phyloP scores from a whole-genome alignment of 306 rosid genomes.

The Rubus parviflorus region DNA sequence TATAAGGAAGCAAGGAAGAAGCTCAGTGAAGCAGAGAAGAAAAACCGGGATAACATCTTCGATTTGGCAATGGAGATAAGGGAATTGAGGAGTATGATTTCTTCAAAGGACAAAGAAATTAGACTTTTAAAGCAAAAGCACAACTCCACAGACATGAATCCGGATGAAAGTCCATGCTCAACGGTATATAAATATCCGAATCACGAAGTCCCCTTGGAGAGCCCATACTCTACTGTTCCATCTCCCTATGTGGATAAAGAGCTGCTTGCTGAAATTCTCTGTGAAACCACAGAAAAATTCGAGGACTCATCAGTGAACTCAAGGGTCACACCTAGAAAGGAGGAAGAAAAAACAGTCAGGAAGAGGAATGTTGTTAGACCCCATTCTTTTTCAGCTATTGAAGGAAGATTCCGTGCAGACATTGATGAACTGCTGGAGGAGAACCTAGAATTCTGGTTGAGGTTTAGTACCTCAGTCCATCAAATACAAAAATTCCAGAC shows the following conservation, averaged over 20 bases:
- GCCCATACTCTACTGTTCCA: constrained; percentile 25
- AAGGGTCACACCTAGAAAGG: constrained; percentile 12
- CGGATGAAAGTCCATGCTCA: constrained; percentile 36
- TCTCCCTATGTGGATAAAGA: constrained; percentile 30
- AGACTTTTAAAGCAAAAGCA: constrained; percentile 51
- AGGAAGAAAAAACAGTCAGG: constrained; percentile 22
- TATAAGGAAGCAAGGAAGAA: constrained; percentile 62
- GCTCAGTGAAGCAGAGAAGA: constrained; percentile 60
- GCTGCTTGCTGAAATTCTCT: constrained; percentile 18
- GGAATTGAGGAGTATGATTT: constrained; percentile 55
- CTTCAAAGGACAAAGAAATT: constrained; percentile 61
- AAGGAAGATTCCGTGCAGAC: constrained; percentile 59
- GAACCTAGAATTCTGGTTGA: constrained; percentile 90
- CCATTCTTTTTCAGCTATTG: constrained; percentile 41
- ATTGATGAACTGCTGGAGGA: constrained; percentile 67
- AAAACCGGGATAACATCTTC: constrained; percentile 61
- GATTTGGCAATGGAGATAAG: constrained; percentile 65
- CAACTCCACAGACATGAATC: constrained; percentile 30
- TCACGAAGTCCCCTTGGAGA: constrained; percentile 36
- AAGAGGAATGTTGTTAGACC: constrained; percentile 14
- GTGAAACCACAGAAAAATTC: constrained; percentile 24
- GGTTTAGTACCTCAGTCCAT: constrained; percentile 80
- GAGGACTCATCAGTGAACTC: constrained; percentile 22
- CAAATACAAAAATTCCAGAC: constrained; percentile 77
- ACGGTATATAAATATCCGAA: constrained; percentile 50